Conservation (phyloP, 2,329 filamentous ascomycete genomes). For the Lachnellula subtilissima region DNA sequence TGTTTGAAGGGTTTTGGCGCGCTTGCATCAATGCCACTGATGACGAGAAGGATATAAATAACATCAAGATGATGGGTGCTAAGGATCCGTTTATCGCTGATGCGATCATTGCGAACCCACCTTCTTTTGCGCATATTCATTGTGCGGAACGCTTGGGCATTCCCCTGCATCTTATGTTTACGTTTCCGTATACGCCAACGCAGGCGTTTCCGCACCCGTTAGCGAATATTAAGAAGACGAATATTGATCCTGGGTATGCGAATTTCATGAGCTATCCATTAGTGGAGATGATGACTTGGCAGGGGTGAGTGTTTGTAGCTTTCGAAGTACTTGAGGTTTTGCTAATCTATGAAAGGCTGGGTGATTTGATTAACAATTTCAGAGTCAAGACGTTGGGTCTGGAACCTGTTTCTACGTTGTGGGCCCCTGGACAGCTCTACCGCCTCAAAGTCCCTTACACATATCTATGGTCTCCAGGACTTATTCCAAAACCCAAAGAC, state of each 20-base stretch:
- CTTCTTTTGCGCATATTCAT: constrained; percentile 72
- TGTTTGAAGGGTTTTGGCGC: constrained; percentile 80
- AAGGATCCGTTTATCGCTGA: constrained; percentile 63
- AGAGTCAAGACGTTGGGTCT: constrained; percentile 63
- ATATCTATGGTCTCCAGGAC: constrained; percentile 64
- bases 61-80: constrained; percentile 60
- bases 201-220: constrained; percentile 67
- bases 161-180: constrained; percentile 83
- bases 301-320: constrained; percentile 48
- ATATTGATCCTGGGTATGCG: constrained; percentile 66
- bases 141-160: constrained; percentile 75
- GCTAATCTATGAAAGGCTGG: constrained; percentile 41
- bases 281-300: constrained; percentile 87
- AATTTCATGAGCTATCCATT: constrained; percentile 79
- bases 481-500: constrained; percentile 63
- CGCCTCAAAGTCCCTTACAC: constrained; percentile 71
- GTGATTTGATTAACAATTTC: constrained; percentile 73
- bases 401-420: constrained; percentile 70
- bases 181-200: constrained; percentile 74
- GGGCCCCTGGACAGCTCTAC: constrained; percentile 70
- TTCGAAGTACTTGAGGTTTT: background rate
- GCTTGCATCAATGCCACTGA: constrained; percentile 71
- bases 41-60: constrained; percentile 56
- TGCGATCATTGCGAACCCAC: constrained; percentile 82
- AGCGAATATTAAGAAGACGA: constrained; percentile 68